Conservation (phyloP, 2,329 filamentous ascomycete genomes). For the Penicillium sp. region DNA sequence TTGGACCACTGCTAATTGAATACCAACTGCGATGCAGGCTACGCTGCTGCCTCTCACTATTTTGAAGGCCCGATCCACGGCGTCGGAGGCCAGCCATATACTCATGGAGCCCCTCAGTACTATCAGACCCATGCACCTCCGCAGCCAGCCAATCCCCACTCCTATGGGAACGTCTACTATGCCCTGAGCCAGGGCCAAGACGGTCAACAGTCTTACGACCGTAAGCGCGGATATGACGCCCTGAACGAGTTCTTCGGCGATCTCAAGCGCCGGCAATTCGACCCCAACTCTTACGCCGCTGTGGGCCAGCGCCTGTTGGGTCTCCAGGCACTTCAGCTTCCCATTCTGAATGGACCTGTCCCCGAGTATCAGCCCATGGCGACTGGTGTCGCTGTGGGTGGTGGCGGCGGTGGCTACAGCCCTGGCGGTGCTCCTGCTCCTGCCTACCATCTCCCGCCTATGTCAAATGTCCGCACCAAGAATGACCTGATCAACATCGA, state of each 20-base stretch:
- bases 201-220: constrained; percentile 61
- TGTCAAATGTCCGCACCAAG: constrained; percentile 86
- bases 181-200: constrained; percentile 64
- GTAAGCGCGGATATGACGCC: constrained; percentile 80
- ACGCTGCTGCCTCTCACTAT: constrained; percentile 51
- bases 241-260: constrained; percentile 92
- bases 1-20: constrained; percentile 1
- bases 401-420: constrained; percentile 50
- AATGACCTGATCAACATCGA: constrained; percentile 91
- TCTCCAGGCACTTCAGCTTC: constrained; percentile 64
- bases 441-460: constrained; percentile 77
- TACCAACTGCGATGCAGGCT: constrained; percentile 18
- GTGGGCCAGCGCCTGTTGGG: constrained; percentile 85
- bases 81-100: constrained; percentile 40
- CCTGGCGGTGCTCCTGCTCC: constrained; percentile 63
- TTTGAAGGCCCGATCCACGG: constrained; percentile 50
- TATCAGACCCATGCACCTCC: constrained; percentile 53
- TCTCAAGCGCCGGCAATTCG: constrained; percentile 84
- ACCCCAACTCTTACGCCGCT: constrained; percentile 82
- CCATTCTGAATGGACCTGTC: constrained; percentile 55
- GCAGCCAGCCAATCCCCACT: constrained; percentile 49
- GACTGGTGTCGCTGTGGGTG: constrained; percentile 54
- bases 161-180: constrained; percentile 74
- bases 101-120: constrained; percentile 47
- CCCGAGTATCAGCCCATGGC: constrained; percentile 52